Evolutionary conservation across 2,329 filamentous ascomycete genomes (phyloP).

Genomic region (Allantophomopsis cytisporea): DNA sequence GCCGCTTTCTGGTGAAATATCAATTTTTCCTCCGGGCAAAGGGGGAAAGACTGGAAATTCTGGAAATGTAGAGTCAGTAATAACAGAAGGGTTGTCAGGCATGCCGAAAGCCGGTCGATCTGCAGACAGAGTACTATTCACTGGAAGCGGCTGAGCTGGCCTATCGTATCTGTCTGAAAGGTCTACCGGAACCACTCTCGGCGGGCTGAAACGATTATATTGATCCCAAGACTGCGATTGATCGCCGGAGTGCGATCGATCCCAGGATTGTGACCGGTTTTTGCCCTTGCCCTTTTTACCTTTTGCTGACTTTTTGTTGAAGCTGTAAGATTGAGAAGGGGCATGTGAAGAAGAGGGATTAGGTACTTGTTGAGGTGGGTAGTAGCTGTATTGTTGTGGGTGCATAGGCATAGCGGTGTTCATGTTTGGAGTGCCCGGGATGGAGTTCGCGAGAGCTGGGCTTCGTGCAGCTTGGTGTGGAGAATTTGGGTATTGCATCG

Average conservation of each 20-base stretch:
- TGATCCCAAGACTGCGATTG: constrained; percentile 2
- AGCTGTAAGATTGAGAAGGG: constrained; percentile 5
- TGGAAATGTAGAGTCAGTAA: constrained; percentile 11
- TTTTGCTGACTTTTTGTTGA: constrained; percentile 5
- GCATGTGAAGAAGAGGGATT: constrained; percentile 22
- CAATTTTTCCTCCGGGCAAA: constrained; percentile 22
- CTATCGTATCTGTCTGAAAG: neutral
- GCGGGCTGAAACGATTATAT: neutral
- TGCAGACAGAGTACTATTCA: neutral
- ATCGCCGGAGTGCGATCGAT: constrained; percentile 6
- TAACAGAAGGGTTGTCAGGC: constrained; percentile 13
- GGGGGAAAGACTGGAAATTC: constrained; percentile 15
- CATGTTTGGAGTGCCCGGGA: constrained; percentile 60
- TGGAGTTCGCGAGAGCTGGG: constrained; percentile 50
- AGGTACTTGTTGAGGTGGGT: constrained; percentile 34
- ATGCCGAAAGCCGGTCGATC: constrained; percentile 8
- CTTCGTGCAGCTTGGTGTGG: constrained; percentile 51
- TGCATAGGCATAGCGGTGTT: constrained; percentile 52
- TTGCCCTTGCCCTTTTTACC: constrained; percentile 2
- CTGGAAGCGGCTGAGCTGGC: neutral
- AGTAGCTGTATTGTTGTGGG: constrained; percentile 27
- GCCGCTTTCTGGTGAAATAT: constrained; percentile 56
- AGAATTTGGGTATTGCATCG: constrained; percentile 46
- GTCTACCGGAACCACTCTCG: neutral
- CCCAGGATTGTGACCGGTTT: constrained; percentile 8